phyloP scores from a whole-genome alignment of 371 early-diverging fungal species.

The Vairimorpha apis region DNA sequence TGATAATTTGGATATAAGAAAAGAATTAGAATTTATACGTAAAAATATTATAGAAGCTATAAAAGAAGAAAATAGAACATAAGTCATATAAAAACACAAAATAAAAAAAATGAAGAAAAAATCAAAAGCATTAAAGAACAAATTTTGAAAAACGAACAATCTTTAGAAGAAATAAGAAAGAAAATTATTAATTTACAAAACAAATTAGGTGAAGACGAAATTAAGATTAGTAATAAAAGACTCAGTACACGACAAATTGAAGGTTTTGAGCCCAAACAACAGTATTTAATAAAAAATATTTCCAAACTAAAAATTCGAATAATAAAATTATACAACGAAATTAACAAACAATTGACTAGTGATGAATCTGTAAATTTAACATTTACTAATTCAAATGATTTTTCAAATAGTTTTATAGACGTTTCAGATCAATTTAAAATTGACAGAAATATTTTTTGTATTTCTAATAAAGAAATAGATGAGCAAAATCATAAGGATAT shows the following conservation, averaged over 20 bases:
- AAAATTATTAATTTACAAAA: conserved; percentile 63
- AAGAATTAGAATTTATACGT: not conserved
- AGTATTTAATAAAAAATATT: conserved; percentile 30
- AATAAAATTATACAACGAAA: conserved; percentile 63
- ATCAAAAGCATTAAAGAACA: conserved; percentile 39
- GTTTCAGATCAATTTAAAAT: not conserved
- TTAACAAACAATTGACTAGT: conserved; percentile 67
- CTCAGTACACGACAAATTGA: conserved; percentile 36
- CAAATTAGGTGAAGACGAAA: conserved; percentile 47
- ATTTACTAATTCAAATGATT: no score
- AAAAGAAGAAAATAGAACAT: conserved; percentile 10
- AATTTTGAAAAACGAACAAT: conserved; percentile 6
- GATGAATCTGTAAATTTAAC: no score
- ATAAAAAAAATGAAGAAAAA: conserved; percentile 7
- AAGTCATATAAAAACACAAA: not conserved
- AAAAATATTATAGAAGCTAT: not conserved
- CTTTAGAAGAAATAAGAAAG: conserved; percentile 64
- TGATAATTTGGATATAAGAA: not conserved
- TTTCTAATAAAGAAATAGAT: not conserved
- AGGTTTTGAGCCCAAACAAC: conserved; percentile 43
- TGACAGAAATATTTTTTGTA: not conserved
- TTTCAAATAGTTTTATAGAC: no score
- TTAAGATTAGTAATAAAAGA: conserved; percentile 57
- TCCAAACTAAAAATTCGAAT: conserved; percentile 25
- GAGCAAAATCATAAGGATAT: not conserved